phyloP scores from a whole-genome alignment of 148 eudicot species.

The Spergularia bocconei region DNA sequence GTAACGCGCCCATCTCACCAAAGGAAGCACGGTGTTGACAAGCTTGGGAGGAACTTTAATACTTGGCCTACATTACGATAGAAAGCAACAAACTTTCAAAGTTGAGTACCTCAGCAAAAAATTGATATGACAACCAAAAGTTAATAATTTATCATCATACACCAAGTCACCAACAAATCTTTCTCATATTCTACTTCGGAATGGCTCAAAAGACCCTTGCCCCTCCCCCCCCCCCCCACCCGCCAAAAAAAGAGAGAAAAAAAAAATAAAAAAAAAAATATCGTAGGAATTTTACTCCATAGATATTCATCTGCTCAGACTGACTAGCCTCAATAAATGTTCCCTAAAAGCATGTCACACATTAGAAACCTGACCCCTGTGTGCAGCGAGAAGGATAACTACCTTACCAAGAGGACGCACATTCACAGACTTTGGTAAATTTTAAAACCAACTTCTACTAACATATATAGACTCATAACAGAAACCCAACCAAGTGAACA shows the following conservation, averaged over 20 bases:
- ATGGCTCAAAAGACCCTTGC: background rate
- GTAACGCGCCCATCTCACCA: conserved; percentile 51
- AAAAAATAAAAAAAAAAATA: too few relatives aligned
- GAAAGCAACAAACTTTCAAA: conserved; percentile 16
- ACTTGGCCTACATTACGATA: conserved; percentile 55
- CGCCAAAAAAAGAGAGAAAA: too few relatives aligned
- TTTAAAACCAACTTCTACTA: background rate
- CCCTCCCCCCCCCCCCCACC: too few relatives aligned
- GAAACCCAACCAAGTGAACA: conserved; percentile 2
- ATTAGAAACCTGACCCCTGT: too few relatives aligned
- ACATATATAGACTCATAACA: background rate
- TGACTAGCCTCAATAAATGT: background rate
- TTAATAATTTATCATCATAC: too few relatives aligned
- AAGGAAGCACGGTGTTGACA: conserved; percentile 33
- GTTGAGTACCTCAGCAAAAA: background rate
- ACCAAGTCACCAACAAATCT: background rate
- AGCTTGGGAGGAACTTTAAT: conserved; percentile 60
- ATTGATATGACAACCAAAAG: too few relatives aligned
- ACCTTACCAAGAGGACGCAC: background rate
- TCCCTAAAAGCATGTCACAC: too few relatives aligned
- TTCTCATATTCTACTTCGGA: background rate
- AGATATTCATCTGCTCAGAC: background rate
- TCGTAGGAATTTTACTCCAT: too few relatives aligned
- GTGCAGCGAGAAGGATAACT: background rate
- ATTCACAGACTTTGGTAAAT: background rate